phyloP scores from a whole-genome alignment of 2,329 filamentous ascomycete genomes.

The Colletotrichum cordylinicola region DNA sequence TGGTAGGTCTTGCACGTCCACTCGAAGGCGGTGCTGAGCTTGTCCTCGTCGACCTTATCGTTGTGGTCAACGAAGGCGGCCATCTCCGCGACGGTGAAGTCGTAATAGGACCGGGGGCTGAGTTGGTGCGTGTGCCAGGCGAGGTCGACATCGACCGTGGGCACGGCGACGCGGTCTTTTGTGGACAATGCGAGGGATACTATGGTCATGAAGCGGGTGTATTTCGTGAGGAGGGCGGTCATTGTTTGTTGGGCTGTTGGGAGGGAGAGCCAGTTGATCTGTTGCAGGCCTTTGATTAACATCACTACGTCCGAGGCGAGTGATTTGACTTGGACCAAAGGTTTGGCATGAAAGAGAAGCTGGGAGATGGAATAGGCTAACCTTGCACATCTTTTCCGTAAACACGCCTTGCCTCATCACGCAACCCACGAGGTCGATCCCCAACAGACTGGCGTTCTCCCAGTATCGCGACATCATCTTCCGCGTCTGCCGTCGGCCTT shows the following conservation, averaged over 20 bases:
- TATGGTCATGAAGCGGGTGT: conserved; percentile 62
- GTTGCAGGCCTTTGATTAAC: not conserved
- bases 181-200: conserved; percentile 47
- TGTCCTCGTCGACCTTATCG: conserved; percentile 78
- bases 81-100: conserved; percentile 52
- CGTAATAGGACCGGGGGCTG: conserved; percentile 63
- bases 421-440: conserved; percentile 43
- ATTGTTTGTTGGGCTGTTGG: conserved; percentile 66
- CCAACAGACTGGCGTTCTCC: conserved; percentile 42
- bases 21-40: conserved; percentile 68
- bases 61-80: conserved; percentile 76
- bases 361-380: not conserved
- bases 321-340: not conserved
- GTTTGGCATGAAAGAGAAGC: not conserved
- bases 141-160: conserved; percentile 72
- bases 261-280: conserved; percentile 74
- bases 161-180: conserved; percentile 54
- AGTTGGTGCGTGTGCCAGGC: conserved; percentile 81
- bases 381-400: conserved; percentile 34
- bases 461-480: conserved; percentile 48
- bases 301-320: not conserved
- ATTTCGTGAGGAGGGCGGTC: conserved; percentile 64
- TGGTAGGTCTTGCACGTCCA: conserved; percentile 74
- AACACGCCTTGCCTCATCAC: conserved; percentile 48
- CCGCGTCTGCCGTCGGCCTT: conserved; percentile 36